Evolutionary conservation across 495 filamentous ascomycete genomes (phyloP).

Genomic region (Podospora fimiseda): DNA sequence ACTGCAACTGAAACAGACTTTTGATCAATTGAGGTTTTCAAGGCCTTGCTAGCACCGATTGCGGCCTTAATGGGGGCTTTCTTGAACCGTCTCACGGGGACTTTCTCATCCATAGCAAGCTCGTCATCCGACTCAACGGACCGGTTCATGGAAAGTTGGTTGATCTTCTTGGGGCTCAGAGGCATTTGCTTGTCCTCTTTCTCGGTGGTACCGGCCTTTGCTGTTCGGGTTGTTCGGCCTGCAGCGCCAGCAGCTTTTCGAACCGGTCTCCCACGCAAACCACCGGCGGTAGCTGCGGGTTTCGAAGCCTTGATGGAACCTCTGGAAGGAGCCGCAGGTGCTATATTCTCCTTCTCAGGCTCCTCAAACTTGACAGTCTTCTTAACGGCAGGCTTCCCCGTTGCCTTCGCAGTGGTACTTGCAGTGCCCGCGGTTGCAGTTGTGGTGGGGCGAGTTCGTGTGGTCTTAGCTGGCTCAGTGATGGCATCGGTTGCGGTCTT

Average conservation of each 20-base stretch:
- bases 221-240: slow-evolving; percentile 12
- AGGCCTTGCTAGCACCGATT: slow-evolving; percentile 14
- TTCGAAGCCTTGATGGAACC: slow-evolving; percentile 19
- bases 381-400: slow-evolving; percentile 36
- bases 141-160: slow-evolving; percentile 38
- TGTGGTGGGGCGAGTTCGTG: slow-evolving; percentile 32
- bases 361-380: slow-evolving; percentile 54
- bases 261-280: slow-evolving; percentile 23
- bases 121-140: slow-evolving; percentile 46
- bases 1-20: background rate
- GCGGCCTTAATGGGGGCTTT: slow-evolving; percentile 40
- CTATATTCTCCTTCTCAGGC: slow-evolving; percentile 51
- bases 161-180: slow-evolving; percentile 53
- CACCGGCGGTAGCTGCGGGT: slow-evolving; percentile 8
- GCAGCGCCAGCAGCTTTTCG: slow-evolving; percentile 17
- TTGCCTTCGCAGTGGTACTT: slow-evolving; percentile 21
- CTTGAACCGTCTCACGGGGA: slow-evolving; percentile 40
- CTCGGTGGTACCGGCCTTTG: slow-evolving; percentile 6
- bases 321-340: slow-evolving; percentile 22
- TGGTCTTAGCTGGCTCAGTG: slow-evolving; percentile 30
- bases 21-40: background rate
- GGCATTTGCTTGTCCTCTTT: slow-evolving; percentile 25
- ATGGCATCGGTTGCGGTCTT: slow-evolving; percentile 24
- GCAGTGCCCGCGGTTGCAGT: slow-evolving; percentile 22
- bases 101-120: slow-evolving; percentile 45